A percentile compares a stretch with the other conserved stretches of the same genome.
Conservation (phyloP, 306 rosid species). For the Vicia villosa region DNA sequence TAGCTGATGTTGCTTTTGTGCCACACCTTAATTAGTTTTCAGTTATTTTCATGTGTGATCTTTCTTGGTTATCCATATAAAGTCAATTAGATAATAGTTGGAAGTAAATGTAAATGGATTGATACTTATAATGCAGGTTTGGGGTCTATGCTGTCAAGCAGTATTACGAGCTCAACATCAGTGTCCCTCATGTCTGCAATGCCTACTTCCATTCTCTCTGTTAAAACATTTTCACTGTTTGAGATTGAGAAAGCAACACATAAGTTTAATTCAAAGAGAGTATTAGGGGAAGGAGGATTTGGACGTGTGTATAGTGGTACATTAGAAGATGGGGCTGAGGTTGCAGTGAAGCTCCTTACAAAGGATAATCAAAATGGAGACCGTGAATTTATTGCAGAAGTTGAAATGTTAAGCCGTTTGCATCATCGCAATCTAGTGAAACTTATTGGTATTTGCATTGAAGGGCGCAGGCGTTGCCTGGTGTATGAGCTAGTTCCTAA, state of each 20-base stretch:
- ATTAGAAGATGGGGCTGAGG: slow-evolving; percentile 82
- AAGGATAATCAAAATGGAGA: slow-evolving; percentile 85
- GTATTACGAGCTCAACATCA: slow-evolving; percentile 81
- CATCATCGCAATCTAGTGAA: slow-evolving; percentile 97
- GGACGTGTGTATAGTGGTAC: slow-evolving; percentile 85
- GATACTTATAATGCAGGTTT: slow-evolving; percentile 56
- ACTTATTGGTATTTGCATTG: slow-evolving; percentile 91
- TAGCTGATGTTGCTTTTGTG: slow-evolving; percentile 11
- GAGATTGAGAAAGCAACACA: slow-evolving; percentile 90
- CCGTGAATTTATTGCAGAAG: slow-evolving; percentile 95
- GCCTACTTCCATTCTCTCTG: slow-evolving; percentile 84
- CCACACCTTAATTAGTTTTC: slow-evolving; percentile 7
- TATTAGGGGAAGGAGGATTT: slow-evolving; percentile 97
- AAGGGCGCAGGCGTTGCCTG: slow-evolving; percentile 80
- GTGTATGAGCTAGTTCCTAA: slow-evolving; percentile 88
- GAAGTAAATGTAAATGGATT: slow-evolving; percentile 30
- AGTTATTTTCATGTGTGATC: background rate
- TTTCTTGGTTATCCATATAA: slow-evolving; percentile 18
- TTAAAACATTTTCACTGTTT: slow-evolving; percentile 70
- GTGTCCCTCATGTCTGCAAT: slow-evolving; percentile 78
- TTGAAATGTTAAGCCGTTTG: slow-evolving; percentile 94
- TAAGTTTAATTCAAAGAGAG: slow-evolving; percentile 73
- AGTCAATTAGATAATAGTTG: slow-evolving; percentile 6
- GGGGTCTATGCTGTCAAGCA: slow-evolving; percentile 79
- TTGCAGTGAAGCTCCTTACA: slow-evolving; percentile 88